Base-by-base conservation (phyloP, 129 eudicot species). In the Chrysanthemum makinoi region DNA sequence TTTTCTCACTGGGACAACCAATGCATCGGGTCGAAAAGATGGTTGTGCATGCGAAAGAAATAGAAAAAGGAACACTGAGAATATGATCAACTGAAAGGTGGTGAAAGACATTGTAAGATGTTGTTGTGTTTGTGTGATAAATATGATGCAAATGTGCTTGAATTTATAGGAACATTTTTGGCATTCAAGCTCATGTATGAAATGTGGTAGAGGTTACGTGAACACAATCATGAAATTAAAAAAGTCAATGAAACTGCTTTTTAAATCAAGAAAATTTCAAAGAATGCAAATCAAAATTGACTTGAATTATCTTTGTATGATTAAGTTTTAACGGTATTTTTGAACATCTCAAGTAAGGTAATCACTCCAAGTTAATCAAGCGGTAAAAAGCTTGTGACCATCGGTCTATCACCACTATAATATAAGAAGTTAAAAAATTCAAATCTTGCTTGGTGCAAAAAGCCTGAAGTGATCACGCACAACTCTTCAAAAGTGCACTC, bases 1-100 rank as follows among this genome's bases (percentile, higher is more conserved):
- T 74, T 91, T 91, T 33, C 75, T 58, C 3, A 86, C 82, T 8
- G 90, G 96, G 54, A 83, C 77, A 14, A 89, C 84, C 5, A 89
- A 65, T n/a, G 86, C 96, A 0, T 19, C 28, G 3, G 96, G 92
- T 7, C 92, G 82, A 39, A 84, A 84, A 4, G 91, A 86, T 14
- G 76, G 72, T 16, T 88, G 89, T 0, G 87, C 87, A 0, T 33
- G 15, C 20, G 84, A 77, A 56, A 54, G 60, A 18, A 76, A 65
- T 49, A 78, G 1, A 20, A 49, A 5, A 9, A 80, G 68, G 54
- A 78, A 64, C 49, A 56, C 10, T 2, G 72, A 78, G 44, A 77
- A 57, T n/a, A 78, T 6, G 47, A 68, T 5, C 1, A 66, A 8
- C 22, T 72, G 69, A 24, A 64, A 6, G 16, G 9, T 15, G 57